A percentile compares a stretch with the other conserved stretches of the same genome.
These are phyloP conservation scores for Sanguinoderma infundibulare DNA, from an alignment of 1,284 basidiomycete genomes.

Conservation along the genomic window DNA sequence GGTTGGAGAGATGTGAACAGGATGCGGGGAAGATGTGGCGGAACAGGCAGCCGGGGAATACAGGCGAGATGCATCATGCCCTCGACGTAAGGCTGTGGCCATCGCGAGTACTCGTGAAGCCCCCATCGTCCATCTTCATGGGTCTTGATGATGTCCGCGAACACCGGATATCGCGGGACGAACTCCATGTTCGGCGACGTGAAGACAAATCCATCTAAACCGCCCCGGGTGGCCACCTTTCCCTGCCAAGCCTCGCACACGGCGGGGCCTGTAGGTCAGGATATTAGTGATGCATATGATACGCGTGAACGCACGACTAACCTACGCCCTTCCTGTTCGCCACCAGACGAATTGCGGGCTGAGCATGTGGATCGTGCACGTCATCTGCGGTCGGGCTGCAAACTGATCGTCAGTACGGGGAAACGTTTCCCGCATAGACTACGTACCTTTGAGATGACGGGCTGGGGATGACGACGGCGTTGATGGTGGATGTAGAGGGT, in stretches of 20 bases:
- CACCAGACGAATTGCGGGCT: too few species aligned
- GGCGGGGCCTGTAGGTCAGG: too few species aligned
- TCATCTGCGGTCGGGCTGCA: too few species aligned
- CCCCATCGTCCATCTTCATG: constrained; percentile 21
- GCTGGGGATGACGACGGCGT: too few species aligned
- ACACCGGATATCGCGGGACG: constrained; percentile 23
- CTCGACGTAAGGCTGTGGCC: neutral
- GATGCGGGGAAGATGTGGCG: neutral
- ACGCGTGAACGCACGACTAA: too few species aligned
- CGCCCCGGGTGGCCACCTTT: neutral
- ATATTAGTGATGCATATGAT: too few species aligned
- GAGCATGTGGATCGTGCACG: too few species aligned
- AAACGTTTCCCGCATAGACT: too few species aligned
- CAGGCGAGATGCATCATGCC: neutral
- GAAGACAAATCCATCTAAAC: constrained; percentile 1
- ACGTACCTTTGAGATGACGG: too few species aligned
- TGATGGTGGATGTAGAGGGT: too few species aligned
- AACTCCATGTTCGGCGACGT: constrained; percentile 38
- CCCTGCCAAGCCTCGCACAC: neutral
- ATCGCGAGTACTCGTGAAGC: neutral
- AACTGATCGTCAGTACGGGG: too few species aligned
- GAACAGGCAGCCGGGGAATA: neutral
- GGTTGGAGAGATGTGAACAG: neutral
- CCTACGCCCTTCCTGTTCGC: too few species aligned
- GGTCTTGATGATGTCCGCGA: constrained; percentile 21